A percentile compares a stretch with the other conserved stretches of the same genome.
Conservation (phyloP, 2,329 filamentous ascomycete genomes). For the Gaeumannomyces sp. region DNA sequence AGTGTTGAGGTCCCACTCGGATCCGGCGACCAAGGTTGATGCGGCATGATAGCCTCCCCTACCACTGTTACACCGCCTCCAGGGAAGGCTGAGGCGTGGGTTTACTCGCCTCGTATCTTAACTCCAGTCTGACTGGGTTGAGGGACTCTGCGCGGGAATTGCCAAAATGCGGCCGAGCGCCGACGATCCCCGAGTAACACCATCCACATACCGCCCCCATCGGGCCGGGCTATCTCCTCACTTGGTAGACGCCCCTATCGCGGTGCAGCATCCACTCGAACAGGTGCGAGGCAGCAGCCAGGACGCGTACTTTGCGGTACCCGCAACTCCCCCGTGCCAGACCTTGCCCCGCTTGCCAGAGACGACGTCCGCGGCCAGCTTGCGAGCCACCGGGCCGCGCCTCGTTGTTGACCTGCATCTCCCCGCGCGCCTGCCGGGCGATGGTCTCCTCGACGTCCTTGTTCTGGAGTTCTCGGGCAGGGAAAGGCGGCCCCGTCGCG, state of each 20-base stretch:
- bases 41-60: no score
- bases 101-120: no score
- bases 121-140: no score
- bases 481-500: neutral
- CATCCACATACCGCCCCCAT: no score
- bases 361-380: neutral
- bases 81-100: no score
- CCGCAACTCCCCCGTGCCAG: neutral
- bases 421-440: neutral
- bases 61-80: no score
- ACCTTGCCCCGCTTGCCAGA: neutral
- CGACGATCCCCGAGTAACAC: no score
- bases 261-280: neutral
- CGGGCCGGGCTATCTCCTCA: neutral
- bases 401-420: neutral
- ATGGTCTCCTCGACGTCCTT: neutral
- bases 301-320: neutral
- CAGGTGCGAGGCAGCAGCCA: neutral
- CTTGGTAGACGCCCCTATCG: neutral
- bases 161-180: no score
- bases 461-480: neutral
- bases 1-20: no score
- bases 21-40: no score
- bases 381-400: neutral
- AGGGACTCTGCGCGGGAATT: no score